Evolutionary conservation across 768 basidiomycete species (phyloP).

Genomic region (Calocybe cyanea): DNA sequence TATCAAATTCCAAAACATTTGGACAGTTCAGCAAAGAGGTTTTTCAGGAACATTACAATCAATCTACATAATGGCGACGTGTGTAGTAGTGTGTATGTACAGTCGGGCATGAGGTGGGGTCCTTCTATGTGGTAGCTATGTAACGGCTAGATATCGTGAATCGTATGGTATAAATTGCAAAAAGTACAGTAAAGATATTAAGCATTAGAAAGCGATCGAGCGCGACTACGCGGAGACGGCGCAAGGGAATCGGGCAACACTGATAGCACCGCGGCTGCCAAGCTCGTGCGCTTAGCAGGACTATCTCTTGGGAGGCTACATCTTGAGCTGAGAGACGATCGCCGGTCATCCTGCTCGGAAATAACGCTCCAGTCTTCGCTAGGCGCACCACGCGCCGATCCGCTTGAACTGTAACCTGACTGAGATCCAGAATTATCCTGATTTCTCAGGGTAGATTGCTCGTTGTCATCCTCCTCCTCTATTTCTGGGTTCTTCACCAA

Average conservation of each 20-base stretch:
- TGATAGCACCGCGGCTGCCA: constrained; percentile 58
- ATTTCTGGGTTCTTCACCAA: constrained; percentile 62
- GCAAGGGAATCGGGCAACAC: constrained; percentile 54
- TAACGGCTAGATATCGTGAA: background rate
- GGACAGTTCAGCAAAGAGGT: constrained; percentile 87
- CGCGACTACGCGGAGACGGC: constrained; percentile 36
- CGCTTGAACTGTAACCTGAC: constrained; percentile 54
- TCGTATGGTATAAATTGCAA: background rate
- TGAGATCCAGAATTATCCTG: constrained; percentile 28
- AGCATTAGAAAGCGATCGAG: constrained; percentile 34
- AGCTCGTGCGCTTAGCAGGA: constrained; percentile 56
- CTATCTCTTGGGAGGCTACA: constrained; percentile 32
- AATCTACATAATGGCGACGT: constrained; percentile 19
- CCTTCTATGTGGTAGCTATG: constrained; percentile 18
- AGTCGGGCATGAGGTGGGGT: constrained; percentile 2
- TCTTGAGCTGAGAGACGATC: constrained; percentile 53
- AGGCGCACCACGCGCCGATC: constrained; percentile 47
- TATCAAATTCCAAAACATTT: constrained; percentile 73
- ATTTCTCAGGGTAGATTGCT: constrained; percentile 36
- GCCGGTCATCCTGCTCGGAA: constrained; percentile 66
- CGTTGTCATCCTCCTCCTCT: constrained; percentile 30
- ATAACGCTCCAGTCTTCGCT: constrained; percentile 91
- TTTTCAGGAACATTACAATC: constrained; percentile 53
- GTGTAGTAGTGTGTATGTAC: constrained; percentile 5
- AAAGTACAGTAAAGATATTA: constrained; percentile 12